Conservation (phyloP, 2,329 filamentous ascomycete genomes). For the Fusarium nodosum region DNA sequence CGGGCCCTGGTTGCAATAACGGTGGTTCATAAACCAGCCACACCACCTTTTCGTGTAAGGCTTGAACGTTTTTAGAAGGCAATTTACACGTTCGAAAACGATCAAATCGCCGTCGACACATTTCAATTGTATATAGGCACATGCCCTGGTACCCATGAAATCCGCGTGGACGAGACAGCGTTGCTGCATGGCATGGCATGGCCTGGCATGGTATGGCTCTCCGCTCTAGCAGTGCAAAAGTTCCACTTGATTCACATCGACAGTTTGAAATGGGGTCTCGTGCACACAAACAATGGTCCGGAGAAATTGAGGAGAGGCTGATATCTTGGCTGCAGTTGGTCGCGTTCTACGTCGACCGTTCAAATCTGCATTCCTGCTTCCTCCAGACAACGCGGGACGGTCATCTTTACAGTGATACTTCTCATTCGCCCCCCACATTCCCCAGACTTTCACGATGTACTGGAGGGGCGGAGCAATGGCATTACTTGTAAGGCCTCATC, state of each 20-base stretch:
- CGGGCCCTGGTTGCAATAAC: constrained; percentile 17
- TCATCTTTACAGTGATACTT: constrained; percentile 16
- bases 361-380: constrained; percentile 8
- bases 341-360: constrained; percentile 34
- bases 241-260: constrained; percentile 36
- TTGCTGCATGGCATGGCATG: constrained; percentile 24
- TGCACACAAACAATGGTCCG: constrained; percentile 27
- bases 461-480: constrained; percentile 25
- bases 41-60: constrained; percentile 29
- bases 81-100: constrained; percentile 20
- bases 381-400: constrained; percentile 17
- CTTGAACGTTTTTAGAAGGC: constrained; percentile 43
- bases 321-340: constrained; percentile 23
- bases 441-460: constrained; percentile 38
- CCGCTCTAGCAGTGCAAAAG: constrained; percentile 40
- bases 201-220: constrained; percentile 24
- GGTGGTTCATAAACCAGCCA: constrained; percentile 32
- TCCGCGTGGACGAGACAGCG: constrained; percentile 10
- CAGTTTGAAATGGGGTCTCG: constrained; percentile 28
- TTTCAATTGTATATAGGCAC: constrained; percentile 7
- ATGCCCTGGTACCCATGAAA: constrained; percentile 21
- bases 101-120: constrained; percentile 19
- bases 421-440: constrained; percentile 40
- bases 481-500: constrained; percentile 12
- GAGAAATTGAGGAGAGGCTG: constrained; percentile 17